Base-by-base conservation (phyloP, 345 rosid genomes). In the Rhodamnia argentea region DNA sequence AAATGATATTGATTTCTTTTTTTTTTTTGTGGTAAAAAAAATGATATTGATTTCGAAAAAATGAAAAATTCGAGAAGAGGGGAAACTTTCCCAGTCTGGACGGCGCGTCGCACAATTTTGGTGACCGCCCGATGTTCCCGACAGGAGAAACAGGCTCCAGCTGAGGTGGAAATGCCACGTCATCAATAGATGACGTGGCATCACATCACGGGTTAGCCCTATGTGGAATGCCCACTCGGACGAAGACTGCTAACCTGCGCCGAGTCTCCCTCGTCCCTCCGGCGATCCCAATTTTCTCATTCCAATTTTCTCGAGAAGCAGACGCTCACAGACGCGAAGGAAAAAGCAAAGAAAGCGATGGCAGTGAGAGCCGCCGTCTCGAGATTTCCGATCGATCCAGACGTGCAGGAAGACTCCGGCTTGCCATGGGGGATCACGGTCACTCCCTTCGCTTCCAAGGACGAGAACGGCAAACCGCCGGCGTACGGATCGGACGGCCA, bases 391-490 rank as follows among this genome's bases (percentile, higher is more conserved):
- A 83, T 91, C 59, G 97, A 97, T 88, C 83, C 91, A 6, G 99
- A 95, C 89, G 95, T 94, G 47, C 95, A 92, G 87, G 99, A 96
- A 76, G 89, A 93, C 22, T 94, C 97, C 16, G 99, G 98, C 42
- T 90, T 97, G 24, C 98, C 99, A 0, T 97, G 99, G 99, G 99
- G 99, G 27, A 86, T 95, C 62, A 95, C 98, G 24, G 94, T 97
- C 37, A 93, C 98, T 37, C 99, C 99, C 82, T 96, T 97, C 89
- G 92, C 99, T 7, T 40, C 95, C 40, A 91, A 92, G 93, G 99
- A 96, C 89, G 98, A 97, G 94, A 93, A 88, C 92, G 97, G 94
- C n/a, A 89, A 87, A 89, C 86, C 91, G 13, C 97, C 99, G 53
- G 93, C 88, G 18, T 94, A 90, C 88, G 99, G 99, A 91, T 94